These are phyloP conservation scores for Quercus agrifolia DNA, from an alignment of 306 rosid genomes.

Conservation along the genomic window DNA sequence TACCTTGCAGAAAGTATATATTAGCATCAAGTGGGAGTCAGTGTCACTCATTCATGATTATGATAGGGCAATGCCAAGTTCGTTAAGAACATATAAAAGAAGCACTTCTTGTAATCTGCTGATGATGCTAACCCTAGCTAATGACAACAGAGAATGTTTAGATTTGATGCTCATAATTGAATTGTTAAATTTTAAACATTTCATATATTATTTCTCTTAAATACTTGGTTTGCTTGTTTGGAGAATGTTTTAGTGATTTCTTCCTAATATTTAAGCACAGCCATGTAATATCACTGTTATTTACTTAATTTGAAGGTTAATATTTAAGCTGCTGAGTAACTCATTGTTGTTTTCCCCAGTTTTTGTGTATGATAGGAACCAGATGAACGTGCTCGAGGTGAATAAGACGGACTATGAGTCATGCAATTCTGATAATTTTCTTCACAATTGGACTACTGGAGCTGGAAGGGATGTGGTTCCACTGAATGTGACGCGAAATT, in stretches of 20 bases:
- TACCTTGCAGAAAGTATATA: neutral
- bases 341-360: conserved; percentile 29
- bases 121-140: neutral
- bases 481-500: conserved; percentile 64
- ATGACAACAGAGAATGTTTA: neutral
- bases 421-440: conserved; percentile 67
- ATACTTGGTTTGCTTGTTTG: neutral
- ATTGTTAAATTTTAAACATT: no score
- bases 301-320: neutral
- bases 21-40: neutral
- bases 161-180: no score
- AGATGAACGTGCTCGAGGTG: conserved; percentile 75
- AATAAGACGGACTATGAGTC: conserved; percentile 75
- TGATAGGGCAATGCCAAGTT: neutral
- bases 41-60: neutral
- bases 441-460: conserved; percentile 78
- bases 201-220: neutral
- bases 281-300: neutral
- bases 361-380: conserved; percentile 96
- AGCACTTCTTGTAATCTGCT: neutral
- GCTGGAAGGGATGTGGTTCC: conserved; percentile 96
- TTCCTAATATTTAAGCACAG: neutral
- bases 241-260: neutral
- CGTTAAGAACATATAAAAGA: neutral
- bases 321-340: neutral